Base-by-base conservation (phyloP, 1,284 basidiomycete genomes). In the Takashimella koratensis region DNA sequence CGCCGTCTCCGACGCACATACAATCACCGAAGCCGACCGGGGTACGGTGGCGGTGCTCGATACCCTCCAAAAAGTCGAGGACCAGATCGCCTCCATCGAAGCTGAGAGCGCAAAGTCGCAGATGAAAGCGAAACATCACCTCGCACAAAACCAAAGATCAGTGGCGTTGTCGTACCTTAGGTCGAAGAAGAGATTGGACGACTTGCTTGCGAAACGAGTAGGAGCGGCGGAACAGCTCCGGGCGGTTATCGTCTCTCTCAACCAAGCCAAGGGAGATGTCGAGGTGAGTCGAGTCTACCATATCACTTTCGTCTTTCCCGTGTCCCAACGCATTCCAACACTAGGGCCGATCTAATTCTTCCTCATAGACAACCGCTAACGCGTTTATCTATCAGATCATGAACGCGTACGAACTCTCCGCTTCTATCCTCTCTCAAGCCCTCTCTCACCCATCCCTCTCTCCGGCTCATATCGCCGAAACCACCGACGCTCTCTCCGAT, bases 251-350 rank as follows among this genome's bases (percentile, higher is more conserved):
- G 77, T 90, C 49, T 83, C 84, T 47, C 88, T 98, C 3, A 91
- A 98, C 75, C 83, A 86, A 16, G 90, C 94, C 20, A 88, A 87
- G 43, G 86, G 86, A 4, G 89, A 98, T 72, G 81, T 93, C 5
- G 87, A 93, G 79, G 90, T 92, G 68, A 53, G 73, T 62, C 1
- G 19, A 13, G 40, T n/a, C n/a, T 12, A 4, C 4, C 16, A 13
- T 19, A 23, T 49, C 43, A 6, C 24, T 42, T 30, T 47, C 23
- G 26, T 16, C 43, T 36, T 8, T 16, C 6, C 4, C n/a, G 19
- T 25, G 12, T 13, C 23, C 23, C 5, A 20, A 26, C 13, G 25
- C 12, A 22, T 36, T 36, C 24, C 26, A n/a, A n/a, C n/a, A n/a
- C n/a, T 0, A 5, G 12, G n/a, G 41, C 10, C 0, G 2, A 12